Evolutionary conservation across 352 stramenopile genomes (phyloP).

Genomic region (Globisporangium echinulatum): DNA sequence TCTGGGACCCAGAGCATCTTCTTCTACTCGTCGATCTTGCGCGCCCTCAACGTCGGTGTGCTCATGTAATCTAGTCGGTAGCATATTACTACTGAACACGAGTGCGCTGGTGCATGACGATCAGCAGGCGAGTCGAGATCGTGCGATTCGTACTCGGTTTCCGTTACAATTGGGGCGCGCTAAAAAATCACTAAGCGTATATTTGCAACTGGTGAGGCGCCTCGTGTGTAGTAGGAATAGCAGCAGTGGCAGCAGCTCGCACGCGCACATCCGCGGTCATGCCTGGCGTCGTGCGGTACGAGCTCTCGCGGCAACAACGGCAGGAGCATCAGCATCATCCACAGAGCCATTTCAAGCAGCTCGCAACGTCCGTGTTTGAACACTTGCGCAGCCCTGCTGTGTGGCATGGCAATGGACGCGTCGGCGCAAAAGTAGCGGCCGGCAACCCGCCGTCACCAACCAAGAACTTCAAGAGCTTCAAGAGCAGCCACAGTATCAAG

Average conservation of each 20-base stretch:
- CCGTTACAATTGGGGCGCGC: too few relatives aligned
- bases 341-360: constrained; percentile 1
- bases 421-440: constrained; percentile 5
- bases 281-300: not conserved
- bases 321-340: not conserved
- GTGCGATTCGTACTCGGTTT: too few relatives aligned
- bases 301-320: not conserved
- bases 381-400: constrained; percentile 3
- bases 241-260: too few relatives aligned
- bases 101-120: too few relatives aligned
- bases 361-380: constrained; percentile 9
- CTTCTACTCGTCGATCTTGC: constrained; percentile 26
- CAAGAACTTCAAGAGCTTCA: constrained; percentile 10
- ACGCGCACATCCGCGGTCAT: too few relatives aligned
- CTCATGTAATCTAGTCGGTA: too few relatives aligned
- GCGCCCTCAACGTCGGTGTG: constrained; percentile 14
- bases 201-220: too few relatives aligned
- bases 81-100: too few relatives aligned
- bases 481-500: constrained; percentile 4
- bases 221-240: too few relatives aligned
- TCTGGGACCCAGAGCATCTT: constrained; percentile 19
- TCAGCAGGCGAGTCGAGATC: too few relatives aligned
- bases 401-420: not conserved
- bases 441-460: not conserved
- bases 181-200: too few relatives aligned